phyloP scores from a whole-genome alignment of 1,284 basidiomycete genomes.

The Irpex sp. region DNA sequence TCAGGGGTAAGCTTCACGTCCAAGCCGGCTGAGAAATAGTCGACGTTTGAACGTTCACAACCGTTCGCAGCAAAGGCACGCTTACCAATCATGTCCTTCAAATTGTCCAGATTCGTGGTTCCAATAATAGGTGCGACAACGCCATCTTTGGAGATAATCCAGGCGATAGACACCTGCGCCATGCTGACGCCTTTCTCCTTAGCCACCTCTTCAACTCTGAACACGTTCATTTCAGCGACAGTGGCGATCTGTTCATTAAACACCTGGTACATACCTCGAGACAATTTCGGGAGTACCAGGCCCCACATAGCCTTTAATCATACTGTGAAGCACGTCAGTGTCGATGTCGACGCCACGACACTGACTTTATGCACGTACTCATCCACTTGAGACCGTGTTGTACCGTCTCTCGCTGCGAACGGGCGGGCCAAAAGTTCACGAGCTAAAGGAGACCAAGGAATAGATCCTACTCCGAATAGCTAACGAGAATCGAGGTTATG shows the following conservation, averaged over 20 bases:
- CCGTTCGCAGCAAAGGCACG: constrained; percentile 9
- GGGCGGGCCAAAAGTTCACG: constrained; percentile 30
- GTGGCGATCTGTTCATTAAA: neutral
- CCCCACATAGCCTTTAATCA: constrained; percentile 21
- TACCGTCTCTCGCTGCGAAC: constrained; percentile 10
- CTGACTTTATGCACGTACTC: neutral
- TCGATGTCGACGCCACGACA: no score
- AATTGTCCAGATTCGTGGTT: constrained; percentile 45
- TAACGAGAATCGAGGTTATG: constrained; percentile 7
- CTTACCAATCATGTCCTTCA: constrained; percentile 46
- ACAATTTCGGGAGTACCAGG: constrained; percentile 30
- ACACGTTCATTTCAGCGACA: constrained; percentile 4
- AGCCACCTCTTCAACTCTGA: constrained; percentile 48
- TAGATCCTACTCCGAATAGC: constrained; percentile 30
- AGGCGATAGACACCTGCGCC: constrained; percentile 56
- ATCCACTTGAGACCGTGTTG: constrained; percentile 18
- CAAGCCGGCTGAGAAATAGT: constrained; percentile 20
- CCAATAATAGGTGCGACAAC: constrained; percentile 55
- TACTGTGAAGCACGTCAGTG: constrained; percentile 12
- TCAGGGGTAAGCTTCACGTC: constrained; percentile 36
- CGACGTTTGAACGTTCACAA: neutral
- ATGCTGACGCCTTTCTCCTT: constrained; percentile 48
- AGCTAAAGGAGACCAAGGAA: constrained; percentile 37
- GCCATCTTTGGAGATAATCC: constrained; percentile 37
- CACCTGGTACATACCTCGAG: constrained; percentile 24